Evolutionary conservation across 129 eudicot genomes (phyloP).

Genomic region (Helichrysum umbraculigerum): DNA sequence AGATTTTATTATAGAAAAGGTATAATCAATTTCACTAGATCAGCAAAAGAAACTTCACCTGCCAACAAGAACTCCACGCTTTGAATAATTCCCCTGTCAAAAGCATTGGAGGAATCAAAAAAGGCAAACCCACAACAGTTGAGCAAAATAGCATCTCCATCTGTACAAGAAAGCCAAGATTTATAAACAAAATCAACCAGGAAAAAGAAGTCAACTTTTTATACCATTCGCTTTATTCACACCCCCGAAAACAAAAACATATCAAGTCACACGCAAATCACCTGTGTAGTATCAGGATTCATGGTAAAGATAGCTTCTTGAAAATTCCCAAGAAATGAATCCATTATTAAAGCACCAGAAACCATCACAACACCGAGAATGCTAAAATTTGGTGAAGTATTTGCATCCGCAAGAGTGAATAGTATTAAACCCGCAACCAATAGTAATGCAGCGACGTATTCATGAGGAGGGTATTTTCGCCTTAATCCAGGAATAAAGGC

Average conservation of each 20-base stretch:
- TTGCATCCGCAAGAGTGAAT: conserved; percentile 92
- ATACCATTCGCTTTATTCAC: not conserved
- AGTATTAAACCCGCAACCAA: conserved; percentile 75
- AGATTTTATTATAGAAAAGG: not conserved
- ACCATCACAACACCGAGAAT: conserved; percentile 86
- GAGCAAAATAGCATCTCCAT: conserved; percentile 98
- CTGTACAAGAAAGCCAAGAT: conserved; percentile 40
- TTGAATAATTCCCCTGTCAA: conserved; percentile 78
- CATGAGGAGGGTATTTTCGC: conserved; percentile 82
- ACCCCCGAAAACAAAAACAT: not conserved
- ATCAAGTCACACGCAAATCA: conserved; percentile 23
- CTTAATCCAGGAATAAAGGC: conserved; percentile 91
- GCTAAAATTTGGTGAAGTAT: conserved; percentile 90
- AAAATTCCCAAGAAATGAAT: conserved; percentile 79
- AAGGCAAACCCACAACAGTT: conserved; percentile 88
- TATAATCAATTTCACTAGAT: not conserved
- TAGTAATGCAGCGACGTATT: conserved; percentile 77
- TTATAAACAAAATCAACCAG: not conserved
- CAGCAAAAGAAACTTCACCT: conserved; percentile 43
- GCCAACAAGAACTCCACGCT: conserved; percentile 86
- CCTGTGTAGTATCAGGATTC: conserved; percentile 94
- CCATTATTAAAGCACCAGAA: conserved; percentile 85
- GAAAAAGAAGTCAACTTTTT: conserved; percentile 13
- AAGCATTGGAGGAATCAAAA: conserved; percentile 95
- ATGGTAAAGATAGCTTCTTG: conserved; percentile 94